Percentiles rank a stretch among this genome's conserved stretches.
These are phyloP conservation scores for Actinidia arguta DNA, from an alignment of 179 eudicot species.

Conservation along the genomic window DNA sequence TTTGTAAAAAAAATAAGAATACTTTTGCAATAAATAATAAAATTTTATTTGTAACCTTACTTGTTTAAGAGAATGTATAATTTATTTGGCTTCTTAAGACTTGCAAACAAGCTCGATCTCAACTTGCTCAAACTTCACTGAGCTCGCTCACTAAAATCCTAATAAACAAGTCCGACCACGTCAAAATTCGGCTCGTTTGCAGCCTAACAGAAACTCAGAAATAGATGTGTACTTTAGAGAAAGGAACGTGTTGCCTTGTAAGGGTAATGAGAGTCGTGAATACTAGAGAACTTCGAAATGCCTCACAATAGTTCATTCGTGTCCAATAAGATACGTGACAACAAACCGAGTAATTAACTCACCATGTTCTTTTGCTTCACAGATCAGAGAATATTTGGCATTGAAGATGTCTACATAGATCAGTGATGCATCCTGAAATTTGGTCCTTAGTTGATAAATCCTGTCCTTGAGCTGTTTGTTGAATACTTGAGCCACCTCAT, in stretches of 20 bases:
- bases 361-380: conserved; percentile 33
- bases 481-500: conserved; percentile 38
- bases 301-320: neutral
- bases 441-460: conserved; percentile 28
- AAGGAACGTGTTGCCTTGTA: neutral
- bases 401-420: conserved; percentile 38
- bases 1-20: no score
- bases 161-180: no score
- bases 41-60: no score
- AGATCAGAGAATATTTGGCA: conserved; percentile 36
- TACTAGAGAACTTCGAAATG: neutral
- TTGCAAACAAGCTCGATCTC: no score
- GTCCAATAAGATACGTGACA: neutral
- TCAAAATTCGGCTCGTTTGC: no score
- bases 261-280: neutral
- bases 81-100: no score
- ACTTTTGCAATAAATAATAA: no score
- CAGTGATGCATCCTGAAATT: conserved; percentile 25
- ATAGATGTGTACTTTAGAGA: neutral
- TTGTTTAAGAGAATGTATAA: no score
- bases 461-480: conserved; percentile 37
- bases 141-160: no score
- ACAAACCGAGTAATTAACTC: neutral
- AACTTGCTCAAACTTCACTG: no score
- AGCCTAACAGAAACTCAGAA: no score